A percentile compares a stretch with the other conserved stretches of the same genome.
These are phyloP conservation scores for Colletotrichum sidae DNA, from an alignment of 2,329 filamentous ascomycete species.

Conservation along the genomic window DNA sequence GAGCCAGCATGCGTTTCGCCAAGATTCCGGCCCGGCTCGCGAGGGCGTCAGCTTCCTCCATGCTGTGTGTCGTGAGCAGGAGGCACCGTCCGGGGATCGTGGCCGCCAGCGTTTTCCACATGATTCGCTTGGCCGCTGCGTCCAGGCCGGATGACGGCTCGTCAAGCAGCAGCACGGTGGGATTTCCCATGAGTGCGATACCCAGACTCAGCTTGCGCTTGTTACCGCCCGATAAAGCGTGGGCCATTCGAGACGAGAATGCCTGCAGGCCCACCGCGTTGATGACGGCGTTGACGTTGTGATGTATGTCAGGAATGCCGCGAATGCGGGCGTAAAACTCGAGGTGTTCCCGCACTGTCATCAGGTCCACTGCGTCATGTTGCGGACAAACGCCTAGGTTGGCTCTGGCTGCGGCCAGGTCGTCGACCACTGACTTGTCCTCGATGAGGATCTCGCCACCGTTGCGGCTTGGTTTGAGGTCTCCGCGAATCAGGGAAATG, in stretches of 20 bases:
- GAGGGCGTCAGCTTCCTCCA: conserved; percentile 94
- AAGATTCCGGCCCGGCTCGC: conserved; percentile 88
- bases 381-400: conserved; percentile 93
- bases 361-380: conserved; percentile 87
- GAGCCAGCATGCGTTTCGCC: conserved; percentile 84
- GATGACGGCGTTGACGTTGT: conserved; percentile 85
- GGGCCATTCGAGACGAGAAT: conserved; percentile 80
- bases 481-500: conserved; percentile 90
- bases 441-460: conserved; percentile 87
- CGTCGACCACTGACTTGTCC: conserved; percentile 77
- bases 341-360: conserved; percentile 90
- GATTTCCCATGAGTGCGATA: conserved; percentile 93
- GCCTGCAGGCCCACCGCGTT: conserved; percentile 80
- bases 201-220: conserved; percentile 92
- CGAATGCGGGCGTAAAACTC: conserved; percentile 88
- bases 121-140: conserved; percentile 88
- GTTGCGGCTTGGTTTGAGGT: conserved; percentile 77
- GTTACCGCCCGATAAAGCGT: conserved; percentile 87
- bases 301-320: conserved; percentile 78
- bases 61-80: conserved; percentile 90
- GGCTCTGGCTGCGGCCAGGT: conserved; percentile 77
- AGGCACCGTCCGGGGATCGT: conserved; percentile 83
- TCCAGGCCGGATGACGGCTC: conserved; percentile 92
- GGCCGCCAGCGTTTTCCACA: conserved; percentile 87
- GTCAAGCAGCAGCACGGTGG: conserved; percentile 86